These are phyloP conservation scores for Camelina hispida DNA, from an alignment of 345 rosid species.

Conservation along the genomic window DNA sequence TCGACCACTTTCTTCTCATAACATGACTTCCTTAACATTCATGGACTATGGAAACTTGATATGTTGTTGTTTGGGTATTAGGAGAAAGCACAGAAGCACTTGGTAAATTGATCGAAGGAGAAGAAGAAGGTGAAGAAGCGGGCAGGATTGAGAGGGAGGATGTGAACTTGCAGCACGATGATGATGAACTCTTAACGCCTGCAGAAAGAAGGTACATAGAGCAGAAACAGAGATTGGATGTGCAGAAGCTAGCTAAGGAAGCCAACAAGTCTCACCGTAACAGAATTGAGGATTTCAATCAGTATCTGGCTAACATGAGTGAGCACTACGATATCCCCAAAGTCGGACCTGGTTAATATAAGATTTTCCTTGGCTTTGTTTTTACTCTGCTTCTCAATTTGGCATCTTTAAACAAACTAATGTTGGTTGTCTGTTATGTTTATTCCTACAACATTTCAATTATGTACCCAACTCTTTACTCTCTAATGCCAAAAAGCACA, in stretches of 20 bases:
- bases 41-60: background rate
- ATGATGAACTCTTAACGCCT: slow-evolving; percentile 59
- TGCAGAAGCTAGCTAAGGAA: slow-evolving; percentile 67
- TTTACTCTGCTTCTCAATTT: slow-evolving; percentile 29
- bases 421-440: slow-evolving; percentile 28
- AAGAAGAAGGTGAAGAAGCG: slow-evolving; percentile 48
- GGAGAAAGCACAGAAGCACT: slow-evolving; percentile 47
- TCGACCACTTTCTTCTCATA: slow-evolving; percentile 4
- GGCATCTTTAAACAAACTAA: slow-evolving; percentile 26
- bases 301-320: slow-evolving; percentile 89
- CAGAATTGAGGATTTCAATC: slow-evolving; percentile 84
- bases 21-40: background rate
- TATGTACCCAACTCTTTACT: background rate
- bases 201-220: slow-evolving; percentile 77
- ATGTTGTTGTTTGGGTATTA: slow-evolving; percentile 23
- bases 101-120: slow-evolving; percentile 42
- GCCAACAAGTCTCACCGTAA: slow-evolving; percentile 85
- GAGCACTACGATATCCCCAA: slow-evolving; percentile 91
- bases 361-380: background rate
- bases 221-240: slow-evolving; percentile 70
- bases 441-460: slow-evolving; percentile 13
- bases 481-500: slow-evolving; percentile 10
- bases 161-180: slow-evolving; percentile 46
- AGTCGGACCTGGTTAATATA: slow-evolving; percentile 82
- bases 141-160: slow-evolving; percentile 52